Evolutionary conservation across 163 green algal species (phyloP), one percentile per base, ranked within the genome.

Genomic region (Coccomyxa subellipsoidea): DNA sequence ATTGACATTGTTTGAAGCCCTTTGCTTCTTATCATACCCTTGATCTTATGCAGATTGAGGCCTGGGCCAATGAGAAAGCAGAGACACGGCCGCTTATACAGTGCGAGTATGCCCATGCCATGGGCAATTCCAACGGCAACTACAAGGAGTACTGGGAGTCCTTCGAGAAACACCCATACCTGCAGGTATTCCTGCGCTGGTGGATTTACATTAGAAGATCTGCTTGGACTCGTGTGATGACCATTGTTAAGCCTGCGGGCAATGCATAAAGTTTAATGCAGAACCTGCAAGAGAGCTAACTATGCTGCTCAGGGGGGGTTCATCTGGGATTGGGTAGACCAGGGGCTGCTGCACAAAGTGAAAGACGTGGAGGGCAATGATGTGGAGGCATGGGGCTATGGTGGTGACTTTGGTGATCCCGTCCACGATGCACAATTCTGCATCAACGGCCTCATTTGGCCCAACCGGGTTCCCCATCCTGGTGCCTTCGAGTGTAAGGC

Each of bases 251-350:
- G n/a, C n/a, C n/a, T n/a, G n/a, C n/a, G n/a, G n/a, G n/a, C n/a
- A n/a, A n/a, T n/a, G n/a, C n/a, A n/a, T n/a, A n/a, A n/a, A n/a
- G n/a, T n/a, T n/a, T n/a, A n/a, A n/a, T 59, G 47, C 47, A 59
- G 47, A 59, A 12, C 21, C 15, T 59, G 3, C 21, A 7, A 59
- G 15, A 27, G 15, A 59, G 47, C 15, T 18, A 59, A 59, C 4
- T 2, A 59, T 59, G 47, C 47, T 59, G 47, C 47, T 27, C 92
- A 97, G 84, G 96, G 97, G 0, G 97, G 94, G n/a, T 99, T 99
- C 89, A 97, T 99, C 36, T 99, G 97, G 97, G 96, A 99, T 88
- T 99, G 94, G 94, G 92, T 94, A 36, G 96, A 99, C 86, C 96
- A 99, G 87, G 94, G 88, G 31, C 85, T 96, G 4, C 66, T 84